These are phyloP conservation scores for Cyclocybe cylindracea DNA, from an alignment of 768 basidiomycete genomes.

Conservation along the genomic window DNA sequence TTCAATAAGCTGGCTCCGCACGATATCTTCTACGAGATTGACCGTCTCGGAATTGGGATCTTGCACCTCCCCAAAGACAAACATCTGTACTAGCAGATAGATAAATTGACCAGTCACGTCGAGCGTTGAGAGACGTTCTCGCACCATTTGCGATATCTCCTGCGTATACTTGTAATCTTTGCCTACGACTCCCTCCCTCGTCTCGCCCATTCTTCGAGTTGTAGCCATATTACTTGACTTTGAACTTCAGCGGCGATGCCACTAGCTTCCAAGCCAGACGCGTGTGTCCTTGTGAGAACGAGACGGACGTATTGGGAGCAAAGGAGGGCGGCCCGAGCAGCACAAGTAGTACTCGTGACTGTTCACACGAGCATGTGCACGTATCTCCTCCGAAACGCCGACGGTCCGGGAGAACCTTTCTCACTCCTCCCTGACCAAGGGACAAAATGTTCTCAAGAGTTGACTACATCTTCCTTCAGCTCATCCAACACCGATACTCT, in stretches of 20 bases:
- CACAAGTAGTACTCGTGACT: too few species aligned
- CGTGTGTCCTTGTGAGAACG: too few species aligned
- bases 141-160: constrained; percentile 94
- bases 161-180: constrained; percentile 86
- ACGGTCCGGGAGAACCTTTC: too few species aligned
- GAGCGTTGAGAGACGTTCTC: constrained; percentile 5
- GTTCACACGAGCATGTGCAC: too few species aligned
- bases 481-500: not conserved
- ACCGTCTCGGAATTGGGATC: constrained; percentile 87
- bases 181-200: constrained; percentile 10
- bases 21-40: constrained; percentile 94
- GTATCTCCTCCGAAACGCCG: too few species aligned
- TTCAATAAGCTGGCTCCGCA: constrained; percentile 87
- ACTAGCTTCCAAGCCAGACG: too few species aligned
- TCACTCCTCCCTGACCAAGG: too few species aligned
- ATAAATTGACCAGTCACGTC: not conserved
- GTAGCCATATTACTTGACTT: too few species aligned
- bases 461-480: not conserved
- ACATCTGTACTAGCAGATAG: constrained; percentile 62
- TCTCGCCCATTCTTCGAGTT: not conserved
- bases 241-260: too few species aligned
- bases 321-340: too few species aligned
- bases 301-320: too few species aligned
- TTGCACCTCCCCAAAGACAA: constrained; percentile 94
- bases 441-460: too few species aligned